Percentiles rank a stretch among this genome's conserved stretches.
Evolutionary conservation across 2,329 filamentous ascomycete species (phyloP).

Genomic region (Penicillium janthinellum): DNA sequence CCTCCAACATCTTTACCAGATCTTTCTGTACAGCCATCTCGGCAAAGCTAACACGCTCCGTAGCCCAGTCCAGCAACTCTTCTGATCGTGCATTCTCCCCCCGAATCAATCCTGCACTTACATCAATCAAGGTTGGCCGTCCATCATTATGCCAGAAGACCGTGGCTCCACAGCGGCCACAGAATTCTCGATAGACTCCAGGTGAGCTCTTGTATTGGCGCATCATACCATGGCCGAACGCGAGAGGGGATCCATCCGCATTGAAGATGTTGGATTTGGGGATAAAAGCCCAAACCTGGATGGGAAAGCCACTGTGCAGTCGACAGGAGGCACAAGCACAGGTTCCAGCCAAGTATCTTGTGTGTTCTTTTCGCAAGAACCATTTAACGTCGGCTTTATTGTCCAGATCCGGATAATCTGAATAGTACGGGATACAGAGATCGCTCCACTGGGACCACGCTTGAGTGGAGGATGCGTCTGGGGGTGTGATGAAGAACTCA

Average conservation of each 20-base stretch:
- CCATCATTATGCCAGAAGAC: conserved; percentile 63
- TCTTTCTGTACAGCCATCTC: conserved; percentile 52
- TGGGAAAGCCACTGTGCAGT: conserved; percentile 61
- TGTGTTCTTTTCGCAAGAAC: conserved; percentile 56
- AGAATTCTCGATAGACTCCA: conserved; percentile 63
- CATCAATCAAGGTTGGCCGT: conserved; percentile 61
- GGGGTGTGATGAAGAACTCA: conserved; percentile 59
- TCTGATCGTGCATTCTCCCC: conserved; percentile 57
- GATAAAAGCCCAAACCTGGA: conserved; percentile 68
- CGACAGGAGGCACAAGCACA: conserved; percentile 67
- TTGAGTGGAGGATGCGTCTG: conserved; percentile 49
- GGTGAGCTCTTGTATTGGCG: conserved; percentile 57
- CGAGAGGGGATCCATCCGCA: conserved; percentile 35
- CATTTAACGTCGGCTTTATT: conserved; percentile 59
- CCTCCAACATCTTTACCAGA: conserved; percentile 32
- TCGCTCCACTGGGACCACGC: conserved; percentile 57
- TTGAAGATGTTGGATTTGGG: conserved; percentile 61
- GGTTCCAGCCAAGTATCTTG: conserved; percentile 60
- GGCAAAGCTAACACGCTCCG: conserved; percentile 58
- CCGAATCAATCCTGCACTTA: conserved; percentile 62
- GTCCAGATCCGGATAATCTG: conserved; percentile 27
- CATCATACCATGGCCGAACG: conserved; percentile 48
- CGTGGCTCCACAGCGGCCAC: conserved; percentile 62
- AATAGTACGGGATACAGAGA: conserved; percentile 53
- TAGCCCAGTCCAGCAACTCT: conserved; percentile 65